Conservation (phyloP, 129 eudicot species). For the Artemisia argyi region DNA sequence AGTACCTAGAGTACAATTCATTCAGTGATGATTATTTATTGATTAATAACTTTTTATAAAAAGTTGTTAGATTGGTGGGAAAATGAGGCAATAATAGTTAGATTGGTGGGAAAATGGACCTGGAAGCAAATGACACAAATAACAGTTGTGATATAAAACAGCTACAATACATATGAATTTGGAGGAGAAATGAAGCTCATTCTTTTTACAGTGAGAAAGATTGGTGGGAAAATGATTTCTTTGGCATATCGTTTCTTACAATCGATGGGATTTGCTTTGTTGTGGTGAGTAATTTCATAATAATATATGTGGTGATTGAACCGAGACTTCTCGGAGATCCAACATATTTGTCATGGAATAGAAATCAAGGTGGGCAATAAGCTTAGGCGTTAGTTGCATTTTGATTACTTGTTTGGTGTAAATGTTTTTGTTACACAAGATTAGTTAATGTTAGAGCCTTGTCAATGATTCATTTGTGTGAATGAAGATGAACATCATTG, state of each 20-base stretch:
- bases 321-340: no score
- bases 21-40: no score
- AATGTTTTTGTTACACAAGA: neutral
- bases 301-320: no score
- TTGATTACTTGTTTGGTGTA: neutral
- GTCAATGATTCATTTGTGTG: no score
- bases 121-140: conserved; percentile 59
- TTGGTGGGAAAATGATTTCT: conserved; percentile 76
- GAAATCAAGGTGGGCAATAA: conserved; percentile 33
- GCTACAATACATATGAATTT: conserved; percentile 75
- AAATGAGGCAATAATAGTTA: no score
- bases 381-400: neutral
- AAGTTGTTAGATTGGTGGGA: neutral
- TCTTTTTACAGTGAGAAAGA: conserved; percentile 78
- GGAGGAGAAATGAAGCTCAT: conserved; percentile 70
- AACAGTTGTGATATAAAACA: conserved; percentile 76
- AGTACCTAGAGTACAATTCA: no score
- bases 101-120: conserved; percentile 72
- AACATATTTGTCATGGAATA: no score
- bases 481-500: neutral
- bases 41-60: no score
- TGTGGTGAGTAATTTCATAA: conserved; percentile 48
- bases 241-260: conserved; percentile 60
- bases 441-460: no score
- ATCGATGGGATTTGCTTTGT: conserved; percentile 66